Evolutionary conservation across 2,329 filamentous ascomycete species (phyloP), one percentile per base, ranked within the genome.

Genomic region (Fusarium poae): DNA sequence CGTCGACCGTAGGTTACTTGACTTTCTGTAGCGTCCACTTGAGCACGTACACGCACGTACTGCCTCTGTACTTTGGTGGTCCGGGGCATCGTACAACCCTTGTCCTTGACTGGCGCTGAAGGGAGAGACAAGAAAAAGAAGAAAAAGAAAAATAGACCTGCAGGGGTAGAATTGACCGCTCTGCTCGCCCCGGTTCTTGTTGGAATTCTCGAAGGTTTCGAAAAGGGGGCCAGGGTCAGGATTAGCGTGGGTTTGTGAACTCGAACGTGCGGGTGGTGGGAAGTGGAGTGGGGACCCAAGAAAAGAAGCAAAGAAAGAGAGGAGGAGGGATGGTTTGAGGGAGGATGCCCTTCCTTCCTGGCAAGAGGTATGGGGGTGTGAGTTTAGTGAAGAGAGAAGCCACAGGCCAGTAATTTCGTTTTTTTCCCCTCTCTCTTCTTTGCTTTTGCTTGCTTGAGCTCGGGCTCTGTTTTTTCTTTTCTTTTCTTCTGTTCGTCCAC

Each of bases 151-250:
- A 42, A 25, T 16, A 43, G 48, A 53, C 9, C 32, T 39, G 23
- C 65, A 74, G 62, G 72, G 71, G 65, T 56, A 16, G 30, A 71
- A 60, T 65, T 74, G 72, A 75, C 73, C 73, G 73, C 73, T 50
- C 48, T 66, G 70, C 70, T 75, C 71, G 68, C 68, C 71, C 72
- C 72, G 42, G 62, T 67, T 74, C 65, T 73, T 62, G 54, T 66
- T 71, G 53, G 68, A 58, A 75, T 75, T 75, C 73, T 75, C 71
- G 73, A 75, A 75, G 73, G 71, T 74, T 75, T 75, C 73, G 72
- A 75, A 75, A 70, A 75, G 62, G 68, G 67, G 71, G 71, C 71
- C 63, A 70, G 67, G 72, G 69, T 70, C 61, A 50, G 57, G 39
- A 48, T 52, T 58, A 56, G 71, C 70, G 69, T 65, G 63, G 67